Base-by-base conservation (phyloP, 495 filamentous ascomycete genomes). In the Physcia stellaris region DNA sequence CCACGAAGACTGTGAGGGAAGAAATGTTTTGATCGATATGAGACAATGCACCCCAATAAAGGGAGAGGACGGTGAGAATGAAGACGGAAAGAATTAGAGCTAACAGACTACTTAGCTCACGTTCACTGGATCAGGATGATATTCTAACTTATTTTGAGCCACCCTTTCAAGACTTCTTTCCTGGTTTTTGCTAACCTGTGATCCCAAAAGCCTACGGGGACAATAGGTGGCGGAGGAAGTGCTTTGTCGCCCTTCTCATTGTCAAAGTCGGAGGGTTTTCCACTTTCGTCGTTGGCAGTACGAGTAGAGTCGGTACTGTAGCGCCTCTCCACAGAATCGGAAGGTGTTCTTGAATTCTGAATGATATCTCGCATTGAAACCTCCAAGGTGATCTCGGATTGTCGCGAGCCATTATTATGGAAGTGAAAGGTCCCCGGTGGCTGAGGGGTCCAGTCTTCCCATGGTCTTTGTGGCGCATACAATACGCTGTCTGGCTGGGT, bases 31-130 rank as follows among this genome's bases (percentile, higher is more conserved):
- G 32, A 31, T 73, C 59, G 17, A 67, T 61, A 26, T 56, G 45
- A 48, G 57, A 75, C 18, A 78, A 61, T 4, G 66, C 67, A 1
- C 60, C 74, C 76, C 77, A 80, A 59, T 71, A 79, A 1, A 79
- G 35, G 2, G 70, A 71, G 3, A 80, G 49, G 19, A 78, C 62
- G 12, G 21, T 49, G 11, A 79, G 52, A 36, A 79, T 67, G 47
- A 73, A 73, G 26, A 59, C 19, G 29, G 57, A 62, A 12, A 80
- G 62, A 13, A 72, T 67, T 11, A 71, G 29, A 28, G 71, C 73
- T 77, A 35, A 27, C 26, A 29, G 4, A 21, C n/a, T 13, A 22
- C 6, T 41, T 6, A 43, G 23, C 20, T 15, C 5, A 15, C 24
- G 2, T 4, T 32, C 27, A 5, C 12, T n/a, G n/a, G 6, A 17